phyloP scores from a whole-genome alignment of 345 rosid genomes.

The Microcos paniculata region DNA sequence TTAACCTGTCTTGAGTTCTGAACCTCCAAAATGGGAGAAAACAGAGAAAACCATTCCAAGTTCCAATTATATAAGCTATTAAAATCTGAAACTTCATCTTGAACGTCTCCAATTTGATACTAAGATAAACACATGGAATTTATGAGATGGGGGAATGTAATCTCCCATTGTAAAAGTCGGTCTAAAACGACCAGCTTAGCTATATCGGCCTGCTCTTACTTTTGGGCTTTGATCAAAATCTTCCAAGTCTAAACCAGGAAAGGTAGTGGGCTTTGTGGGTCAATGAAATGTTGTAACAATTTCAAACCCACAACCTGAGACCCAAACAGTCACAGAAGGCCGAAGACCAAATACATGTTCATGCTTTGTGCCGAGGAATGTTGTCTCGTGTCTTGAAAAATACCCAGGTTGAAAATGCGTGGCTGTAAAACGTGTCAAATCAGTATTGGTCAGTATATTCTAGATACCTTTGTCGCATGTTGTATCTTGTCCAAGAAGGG shows the following conservation, averaged over 20 bases:
- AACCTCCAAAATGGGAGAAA: neutral
- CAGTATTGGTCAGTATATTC: neutral
- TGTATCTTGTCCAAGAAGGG: neutral
- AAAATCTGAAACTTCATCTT: no score
- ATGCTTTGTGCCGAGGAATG: neutral
- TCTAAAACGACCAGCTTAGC: neutral
- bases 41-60: neutral
- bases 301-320: no score
- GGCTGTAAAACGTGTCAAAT: slow-evolving; percentile 14
- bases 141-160: no score
- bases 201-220: neutral
- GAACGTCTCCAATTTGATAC: no score
- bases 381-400: no score
- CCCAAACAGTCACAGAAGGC: no score
- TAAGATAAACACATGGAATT: no score
- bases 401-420: no score
- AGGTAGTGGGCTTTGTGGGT: neutral
- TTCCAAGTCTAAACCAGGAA: neutral
- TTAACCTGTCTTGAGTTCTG: neutral
- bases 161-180: no score
- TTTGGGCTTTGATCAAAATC: neutral
- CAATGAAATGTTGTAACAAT: neutral
- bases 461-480: neutral
- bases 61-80: neutral
- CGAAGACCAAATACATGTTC: no score